Evolutionary conservation across 306 rosid genomes (phyloP).

Genomic region (Psophocarpus tetragonolobus): DNA sequence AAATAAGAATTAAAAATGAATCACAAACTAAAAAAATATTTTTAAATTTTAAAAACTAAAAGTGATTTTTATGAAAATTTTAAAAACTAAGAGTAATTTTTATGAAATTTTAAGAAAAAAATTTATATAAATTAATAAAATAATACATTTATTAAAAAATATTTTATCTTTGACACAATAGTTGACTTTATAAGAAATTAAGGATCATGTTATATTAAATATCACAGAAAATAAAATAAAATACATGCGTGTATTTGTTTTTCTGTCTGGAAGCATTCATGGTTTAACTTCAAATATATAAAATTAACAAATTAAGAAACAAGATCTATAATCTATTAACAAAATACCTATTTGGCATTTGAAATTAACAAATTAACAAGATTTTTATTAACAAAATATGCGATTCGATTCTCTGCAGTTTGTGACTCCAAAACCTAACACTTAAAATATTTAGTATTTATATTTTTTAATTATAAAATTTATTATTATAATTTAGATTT

Average conservation of each 20-base stretch:
- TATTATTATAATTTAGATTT: no score
- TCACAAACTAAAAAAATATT: no score
- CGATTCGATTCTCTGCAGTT: no score
- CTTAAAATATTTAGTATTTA: no score
- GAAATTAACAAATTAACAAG: neutral
- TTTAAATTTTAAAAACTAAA: no score
- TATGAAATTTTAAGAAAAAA: no score
- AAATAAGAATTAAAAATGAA: no score
- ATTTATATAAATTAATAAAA: no score
- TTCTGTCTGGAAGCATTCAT: neutral
- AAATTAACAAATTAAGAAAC: neutral
- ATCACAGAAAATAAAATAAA: neutral
- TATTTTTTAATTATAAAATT: no score
- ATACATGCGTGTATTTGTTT: neutral
- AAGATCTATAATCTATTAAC: neutral
- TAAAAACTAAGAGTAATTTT: no score
- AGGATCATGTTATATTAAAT: neutral
- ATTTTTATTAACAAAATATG: neutral
- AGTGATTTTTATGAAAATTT: no score
- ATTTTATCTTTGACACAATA: neutral
- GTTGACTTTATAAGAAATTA: neutral
- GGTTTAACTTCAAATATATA: neutral
- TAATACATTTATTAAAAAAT: neutral
- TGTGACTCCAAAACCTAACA: no score
- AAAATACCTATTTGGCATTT: neutral